Percentiles rank a stretch among this genome's conserved stretches.
Conservation (phyloP, 352 stramenopile genomes). For the Phytophthora colocasiae region DNA sequence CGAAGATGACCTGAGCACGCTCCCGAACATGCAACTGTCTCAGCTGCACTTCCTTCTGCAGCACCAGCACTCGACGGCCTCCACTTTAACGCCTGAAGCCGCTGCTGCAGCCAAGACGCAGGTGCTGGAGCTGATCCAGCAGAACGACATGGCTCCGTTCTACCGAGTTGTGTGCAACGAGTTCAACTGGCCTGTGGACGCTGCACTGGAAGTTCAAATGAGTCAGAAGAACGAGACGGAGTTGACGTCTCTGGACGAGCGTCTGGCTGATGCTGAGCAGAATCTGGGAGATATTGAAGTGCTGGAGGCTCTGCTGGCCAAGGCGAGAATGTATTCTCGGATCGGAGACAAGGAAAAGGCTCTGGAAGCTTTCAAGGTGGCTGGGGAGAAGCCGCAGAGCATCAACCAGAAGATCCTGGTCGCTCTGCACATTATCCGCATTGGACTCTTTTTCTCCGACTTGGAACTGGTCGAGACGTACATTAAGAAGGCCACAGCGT, state of each 20-base stretch:
- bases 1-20: slow-evolving; percentile 77
- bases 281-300: slow-evolving; percentile 98
- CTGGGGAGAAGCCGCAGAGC: slow-evolving; percentile 94
- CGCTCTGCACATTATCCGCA: slow-evolving; percentile 93
- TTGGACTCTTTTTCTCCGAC: slow-evolving; percentile 90
- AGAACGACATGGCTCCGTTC: slow-evolving; percentile 81
- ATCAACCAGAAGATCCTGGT: slow-evolving; percentile 99
- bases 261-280: slow-evolving; percentile 93
- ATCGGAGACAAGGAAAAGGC: slow-evolving; percentile 93
- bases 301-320: slow-evolving; percentile 93
- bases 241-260: slow-evolving; percentile 84
- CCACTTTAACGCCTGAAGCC: slow-evolving; percentile 49
- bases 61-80: slow-evolving; percentile 59
- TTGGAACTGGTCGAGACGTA: slow-evolving; percentile 83
- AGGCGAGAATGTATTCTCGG: slow-evolving; percentile 94
- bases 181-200: slow-evolving; percentile 75
- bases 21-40: slow-evolving; percentile 82
- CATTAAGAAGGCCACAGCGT: slow-evolving; percentile 90
- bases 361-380: slow-evolving; percentile 92
- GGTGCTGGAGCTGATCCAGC: slow-evolving; percentile 68
- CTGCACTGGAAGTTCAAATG: slow-evolving; percentile 66
- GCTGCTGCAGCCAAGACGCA: slow-evolving; percentile 51
- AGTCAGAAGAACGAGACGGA: slow-evolving; percentile 67
- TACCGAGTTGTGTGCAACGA: slow-evolving; percentile 77
- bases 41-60: slow-evolving; percentile 83